Conservation (phyloP, 176 grass and related monocot genomes). For the Carex scoparia region DNA sequence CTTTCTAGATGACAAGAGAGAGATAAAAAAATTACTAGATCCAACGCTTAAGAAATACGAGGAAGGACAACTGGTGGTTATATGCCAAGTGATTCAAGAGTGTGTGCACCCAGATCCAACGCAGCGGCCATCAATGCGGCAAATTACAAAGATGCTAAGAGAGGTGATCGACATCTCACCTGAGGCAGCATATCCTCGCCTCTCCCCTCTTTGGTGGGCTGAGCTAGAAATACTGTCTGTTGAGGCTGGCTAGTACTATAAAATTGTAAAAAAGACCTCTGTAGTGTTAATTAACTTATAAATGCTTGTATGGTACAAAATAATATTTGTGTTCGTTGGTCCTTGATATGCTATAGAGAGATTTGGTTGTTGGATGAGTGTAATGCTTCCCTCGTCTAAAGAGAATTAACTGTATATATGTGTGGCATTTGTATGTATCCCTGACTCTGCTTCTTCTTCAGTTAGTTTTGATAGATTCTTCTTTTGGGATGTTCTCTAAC, state of each 20-base stretch:
- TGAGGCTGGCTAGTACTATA: slow-evolving; percentile 50
- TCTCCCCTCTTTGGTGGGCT: slow-evolving; percentile 94
- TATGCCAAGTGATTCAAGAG: slow-evolving; percentile 66
- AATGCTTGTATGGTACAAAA: slow-evolving; percentile 1
- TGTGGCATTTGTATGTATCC: slow-evolving; percentile 5
- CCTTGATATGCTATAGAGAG: slow-evolving; percentile 12
- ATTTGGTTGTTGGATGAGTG: slow-evolving; percentile 10
- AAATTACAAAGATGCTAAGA: slow-evolving; percentile 49
- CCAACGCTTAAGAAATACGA: slow-evolving; percentile 41
- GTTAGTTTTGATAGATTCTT: background rate
- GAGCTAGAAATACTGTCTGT: slow-evolving; percentile 87
- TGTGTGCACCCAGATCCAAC: slow-evolving; percentile 50
- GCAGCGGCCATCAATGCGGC: slow-evolving; percentile 46
- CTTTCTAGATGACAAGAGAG: slow-evolving; percentile 47
- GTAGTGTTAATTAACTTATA: slow-evolving; percentile 10
- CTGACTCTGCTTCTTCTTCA: background rate
- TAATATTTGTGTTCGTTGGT: slow-evolving; percentile 10
- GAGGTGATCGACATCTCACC: slow-evolving; percentile 48
- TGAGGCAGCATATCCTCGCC: slow-evolving; percentile 61
- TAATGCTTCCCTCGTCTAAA: slow-evolving; percentile 14
- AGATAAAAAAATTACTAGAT: slow-evolving; percentile 48
- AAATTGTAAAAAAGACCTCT: background rate
- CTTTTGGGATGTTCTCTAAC: background rate
- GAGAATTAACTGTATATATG: slow-evolving; percentile 10
- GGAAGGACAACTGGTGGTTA: slow-evolving; percentile 39